A percentile compares a stretch with the other conserved stretches of the same genome.
phyloP scores from a whole-genome alignment of 2,329 filamentous ascomycete genomes.

The Xylariomycetidae sp. region DNA sequence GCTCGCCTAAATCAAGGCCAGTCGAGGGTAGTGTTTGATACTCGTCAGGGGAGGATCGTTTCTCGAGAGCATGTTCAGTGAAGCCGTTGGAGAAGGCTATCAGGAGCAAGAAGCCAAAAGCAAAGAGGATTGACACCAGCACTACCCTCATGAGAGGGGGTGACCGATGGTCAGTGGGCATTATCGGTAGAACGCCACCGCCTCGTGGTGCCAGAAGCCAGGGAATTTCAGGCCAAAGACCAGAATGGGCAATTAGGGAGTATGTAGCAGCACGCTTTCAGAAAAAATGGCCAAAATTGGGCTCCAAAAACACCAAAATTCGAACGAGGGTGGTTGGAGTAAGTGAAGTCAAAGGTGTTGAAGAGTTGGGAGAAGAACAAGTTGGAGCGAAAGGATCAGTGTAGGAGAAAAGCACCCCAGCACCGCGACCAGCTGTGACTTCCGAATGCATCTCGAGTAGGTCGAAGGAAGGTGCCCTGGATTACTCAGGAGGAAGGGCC shows the following conservation, averaged over 20 bases:
- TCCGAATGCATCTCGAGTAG: no score
- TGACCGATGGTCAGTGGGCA: constrained; percentile 12
- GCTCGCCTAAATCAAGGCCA: no score
- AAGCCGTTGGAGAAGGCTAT: constrained; percentile 7
- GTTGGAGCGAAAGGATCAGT: constrained; percentile 4
- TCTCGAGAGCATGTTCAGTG: constrained; percentile 5
- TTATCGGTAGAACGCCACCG: constrained; percentile 7
- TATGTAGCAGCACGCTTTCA: constrained; percentile 13
- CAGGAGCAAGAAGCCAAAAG: constrained; percentile 10
- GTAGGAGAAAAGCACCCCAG: background rate
- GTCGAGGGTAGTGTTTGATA: background rate
- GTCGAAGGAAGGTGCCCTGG: no score
- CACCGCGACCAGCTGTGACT: no score
- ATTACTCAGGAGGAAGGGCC: no score
- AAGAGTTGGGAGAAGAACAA: no score
- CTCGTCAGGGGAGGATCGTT: constrained; percentile 2
- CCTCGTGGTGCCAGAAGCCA: no score
- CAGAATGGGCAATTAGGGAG: constrained; percentile 7
- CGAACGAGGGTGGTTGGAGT: constrained; percentile 9
- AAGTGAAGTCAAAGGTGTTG: constrained; percentile 13
- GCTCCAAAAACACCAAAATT: constrained; percentile 27
- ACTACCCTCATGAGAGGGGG: constrained; percentile 13
- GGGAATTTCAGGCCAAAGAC: no score
- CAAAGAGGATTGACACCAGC: constrained; percentile 10
- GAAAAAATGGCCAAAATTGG: constrained; percentile 23